phyloP scores from a whole-genome alignment of 108 stramenopile genomes.

The Stephanodiscus triporus region DNA sequence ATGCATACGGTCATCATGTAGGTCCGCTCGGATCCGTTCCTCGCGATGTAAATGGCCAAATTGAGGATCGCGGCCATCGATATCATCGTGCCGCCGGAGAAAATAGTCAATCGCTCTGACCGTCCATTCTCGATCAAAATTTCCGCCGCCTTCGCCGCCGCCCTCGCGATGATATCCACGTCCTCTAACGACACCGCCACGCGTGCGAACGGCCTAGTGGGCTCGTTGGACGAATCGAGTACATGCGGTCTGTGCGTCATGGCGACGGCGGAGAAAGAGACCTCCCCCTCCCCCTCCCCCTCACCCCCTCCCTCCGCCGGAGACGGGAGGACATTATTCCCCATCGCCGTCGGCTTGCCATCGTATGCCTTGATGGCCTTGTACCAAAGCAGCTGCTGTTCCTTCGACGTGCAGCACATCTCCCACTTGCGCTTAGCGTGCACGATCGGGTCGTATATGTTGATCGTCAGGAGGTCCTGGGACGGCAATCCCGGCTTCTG shows the following conservation, averaged over 20 bases:
- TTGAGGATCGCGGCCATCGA: slow-evolving; percentile 36
- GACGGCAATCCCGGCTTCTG: slow-evolving; percentile 42
- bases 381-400: slow-evolving; percentile 57
- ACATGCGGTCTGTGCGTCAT: background rate
- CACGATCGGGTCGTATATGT: slow-evolving; percentile 43
- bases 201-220: background rate
- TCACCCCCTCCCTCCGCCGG: background rate
- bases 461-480: slow-evolving; percentile 49
- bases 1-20: slow-evolving; percentile 31
- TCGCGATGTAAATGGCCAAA: slow-evolving; percentile 28
- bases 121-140: slow-evolving; percentile 32
- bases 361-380: slow-evolving; percentile 50
- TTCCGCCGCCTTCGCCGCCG: slow-evolving; percentile 41
- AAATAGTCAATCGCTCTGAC: slow-evolving; percentile 15
- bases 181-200: slow-evolving; percentile 32
- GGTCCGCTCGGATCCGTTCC: slow-evolving; percentile 48
- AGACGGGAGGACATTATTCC: background rate
- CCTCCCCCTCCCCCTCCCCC: background rate
- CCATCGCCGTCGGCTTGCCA: slow-evolving; percentile 32
- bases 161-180: slow-evolving; percentile 40
- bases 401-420: slow-evolving; percentile 51
- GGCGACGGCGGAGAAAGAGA: too few relatives aligned
- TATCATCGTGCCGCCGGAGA: slow-evolving; percentile 12
- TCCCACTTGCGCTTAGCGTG: slow-evolving; percentile 56
- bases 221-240: slow-evolving; percentile 10